These are phyloP conservation scores for Pinus taeda DNA, from an alignment of 75 land plant genomes.

Conservation along the genomic window DNA sequence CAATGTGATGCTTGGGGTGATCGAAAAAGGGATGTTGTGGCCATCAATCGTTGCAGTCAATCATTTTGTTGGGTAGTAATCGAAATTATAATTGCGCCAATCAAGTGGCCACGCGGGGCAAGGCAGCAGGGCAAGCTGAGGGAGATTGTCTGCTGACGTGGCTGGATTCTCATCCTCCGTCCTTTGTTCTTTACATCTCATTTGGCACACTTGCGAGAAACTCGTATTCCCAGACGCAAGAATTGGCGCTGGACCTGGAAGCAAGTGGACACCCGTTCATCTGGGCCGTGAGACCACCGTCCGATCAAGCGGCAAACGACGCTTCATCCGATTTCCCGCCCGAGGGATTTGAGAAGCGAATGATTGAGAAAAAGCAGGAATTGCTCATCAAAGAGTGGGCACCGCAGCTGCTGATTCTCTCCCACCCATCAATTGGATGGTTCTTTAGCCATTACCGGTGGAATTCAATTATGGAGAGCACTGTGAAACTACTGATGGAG, in stretches of 20 bases:
- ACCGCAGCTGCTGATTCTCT: slow-evolving; percentile 24
- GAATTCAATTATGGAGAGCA: slow-evolving; percentile 28
- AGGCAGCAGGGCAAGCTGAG: neutral
- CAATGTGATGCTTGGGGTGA: no score
- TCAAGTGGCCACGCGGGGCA: neutral
- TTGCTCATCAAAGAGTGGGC: slow-evolving; percentile 23
- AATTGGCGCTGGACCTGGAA: no score
- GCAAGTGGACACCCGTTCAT: no score
- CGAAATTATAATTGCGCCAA: no score
- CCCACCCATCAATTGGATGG: slow-evolving; percentile 13
- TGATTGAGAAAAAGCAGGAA: slow-evolving; percentile 7
- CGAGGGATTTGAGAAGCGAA: no score
- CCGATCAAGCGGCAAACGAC: no score
- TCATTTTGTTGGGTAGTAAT: no score
- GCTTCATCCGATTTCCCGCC: no score
- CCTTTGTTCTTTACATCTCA: slow-evolving; percentile 19
- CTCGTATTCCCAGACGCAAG: no score
- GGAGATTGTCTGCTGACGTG: slow-evolving; percentile 1
- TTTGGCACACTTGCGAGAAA: slow-evolving; percentile 34
- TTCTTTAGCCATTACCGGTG: slow-evolving; percentile 35
- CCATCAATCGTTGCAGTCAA: no score
- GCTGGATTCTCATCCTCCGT: slow-evolving; percentile 14
- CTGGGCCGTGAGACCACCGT: no score
- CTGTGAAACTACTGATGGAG: slow-evolving; percentile 7
- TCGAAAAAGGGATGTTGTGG: no score